These are phyloP conservation scores for Ammopiptanthus mongolicus DNA, from an alignment of 306 rosid species.

Conservation along the genomic window DNA sequence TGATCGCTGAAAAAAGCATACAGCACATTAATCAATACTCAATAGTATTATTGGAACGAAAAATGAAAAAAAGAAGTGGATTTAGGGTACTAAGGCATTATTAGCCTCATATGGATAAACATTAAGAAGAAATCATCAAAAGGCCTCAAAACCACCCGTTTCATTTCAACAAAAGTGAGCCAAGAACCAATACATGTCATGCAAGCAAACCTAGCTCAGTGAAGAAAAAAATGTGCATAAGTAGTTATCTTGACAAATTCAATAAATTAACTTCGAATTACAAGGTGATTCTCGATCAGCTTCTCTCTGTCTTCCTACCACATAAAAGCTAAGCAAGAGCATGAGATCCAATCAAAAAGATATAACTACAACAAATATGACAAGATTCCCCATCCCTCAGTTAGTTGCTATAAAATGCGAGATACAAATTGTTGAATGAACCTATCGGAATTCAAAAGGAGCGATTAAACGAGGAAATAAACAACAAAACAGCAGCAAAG, in stretches of 20 bases:
- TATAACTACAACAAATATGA: not conserved
- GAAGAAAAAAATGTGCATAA: not conserved
- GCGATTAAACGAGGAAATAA: not conserved
- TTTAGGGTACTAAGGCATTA: not conserved
- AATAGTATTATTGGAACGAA: not conserved
- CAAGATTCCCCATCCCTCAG: not conserved
- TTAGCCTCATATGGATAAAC: not conserved
- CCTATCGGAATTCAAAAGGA: not conserved
- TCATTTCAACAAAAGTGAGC: conserved; percentile 15
- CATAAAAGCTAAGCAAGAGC: not conserved
- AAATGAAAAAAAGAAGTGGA: not conserved
- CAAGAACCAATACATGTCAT: not conserved
- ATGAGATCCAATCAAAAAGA: conserved; percentile 13
- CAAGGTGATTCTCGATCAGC: not conserved
- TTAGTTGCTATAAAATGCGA: not conserved
- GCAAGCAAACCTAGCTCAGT: not conserved
- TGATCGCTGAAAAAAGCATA: conserved; percentile 49
- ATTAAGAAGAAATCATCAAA: not conserved
- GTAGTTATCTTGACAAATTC: not conserved
- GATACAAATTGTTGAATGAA: not conserved
- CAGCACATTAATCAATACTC: not conserved
- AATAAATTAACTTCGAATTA: not conserved
- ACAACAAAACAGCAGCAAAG: not conserved
- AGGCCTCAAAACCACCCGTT: conserved; percentile 16
- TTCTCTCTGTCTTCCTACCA: not conserved